Evolutionary conservation across 257 asterid species (phyloP).

Genomic region (Solanum etuberosum): DNA sequence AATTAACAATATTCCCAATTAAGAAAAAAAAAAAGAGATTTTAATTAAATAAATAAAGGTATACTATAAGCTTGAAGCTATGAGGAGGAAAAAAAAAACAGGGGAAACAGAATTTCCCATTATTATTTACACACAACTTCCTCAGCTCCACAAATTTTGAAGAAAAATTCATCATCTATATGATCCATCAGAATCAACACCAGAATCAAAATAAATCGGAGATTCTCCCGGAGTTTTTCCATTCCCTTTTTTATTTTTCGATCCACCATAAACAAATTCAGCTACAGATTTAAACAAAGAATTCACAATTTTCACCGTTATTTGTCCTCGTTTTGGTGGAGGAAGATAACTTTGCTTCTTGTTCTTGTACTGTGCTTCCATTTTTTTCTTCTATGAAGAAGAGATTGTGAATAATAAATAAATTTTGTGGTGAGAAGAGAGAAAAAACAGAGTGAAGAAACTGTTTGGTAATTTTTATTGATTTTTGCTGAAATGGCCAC

Average conservation of each 20-base stretch:
- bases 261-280: background rate
- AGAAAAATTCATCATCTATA: background rate
- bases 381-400: background rate
- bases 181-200: background rate
- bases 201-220: background rate
- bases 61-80: background rate
- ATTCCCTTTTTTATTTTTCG: background rate
- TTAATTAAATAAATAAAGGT: background rate
- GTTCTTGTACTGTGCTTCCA: background rate
- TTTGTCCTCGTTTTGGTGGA: conserved; percentile 5
- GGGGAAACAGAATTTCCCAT: background rate
- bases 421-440: background rate
- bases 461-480: background rate
- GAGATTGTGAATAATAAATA: background rate
- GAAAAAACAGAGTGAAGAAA: background rate
- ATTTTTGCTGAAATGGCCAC: background rate
- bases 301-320: background rate
- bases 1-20: too few species aligned
- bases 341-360: background rate
- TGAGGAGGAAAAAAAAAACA: background rate
- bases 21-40: background rate
- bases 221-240: background rate
- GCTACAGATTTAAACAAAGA: background rate
- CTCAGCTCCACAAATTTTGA: background rate
- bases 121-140: background rate